Evolutionary conservation across 805 yeast species (phyloP), one percentile per base, ranked within the genome.

Genomic region (Pichia cephalocereana): DNA sequence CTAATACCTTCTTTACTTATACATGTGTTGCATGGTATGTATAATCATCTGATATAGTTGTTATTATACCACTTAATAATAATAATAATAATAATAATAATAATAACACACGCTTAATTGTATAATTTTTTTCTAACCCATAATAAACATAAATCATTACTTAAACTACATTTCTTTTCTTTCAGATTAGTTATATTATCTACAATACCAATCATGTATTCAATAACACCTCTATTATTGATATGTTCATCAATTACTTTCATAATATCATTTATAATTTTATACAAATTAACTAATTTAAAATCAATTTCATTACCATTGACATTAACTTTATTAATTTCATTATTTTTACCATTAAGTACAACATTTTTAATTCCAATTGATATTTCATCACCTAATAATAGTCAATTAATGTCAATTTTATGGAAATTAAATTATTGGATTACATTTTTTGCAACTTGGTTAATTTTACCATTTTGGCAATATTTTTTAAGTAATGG

Each of bases 391-490:
- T 49, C 36, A 54, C 69, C 10, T 63, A 79, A 55, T 71, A 82
- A 54, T 71, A 38, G 18, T 7, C 15, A 31, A 6, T 9, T 31
- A 26, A 38, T 70, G 6, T 19, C 19, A 8, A 28, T 37, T 11
- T 58, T 83, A 38, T 87, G 96, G 96, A 75, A 83, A 56, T 57
- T 77, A 43, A 80, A 83, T 46, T 87, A 87, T 63, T 87, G 96
- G 96, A 66, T 77, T 10, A 84, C 95, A 0, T 87, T 86, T 57
- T 58, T 72, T n/a, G 66, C 86, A 47, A 87, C 95, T 40, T 87
- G 96, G 96, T 66, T 78, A 8, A 53, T 85, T 1, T 63, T 87
- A 44, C 96, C 96, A 0, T 66, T 82, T 34, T 67, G 84, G 27
- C 93, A 86, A 61, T 82, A 81, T 55, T 87, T 76, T 68, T 82